Conservation (phyloP, 352 stramenopile genomes). For the Phytophthora parvispora region DNA sequence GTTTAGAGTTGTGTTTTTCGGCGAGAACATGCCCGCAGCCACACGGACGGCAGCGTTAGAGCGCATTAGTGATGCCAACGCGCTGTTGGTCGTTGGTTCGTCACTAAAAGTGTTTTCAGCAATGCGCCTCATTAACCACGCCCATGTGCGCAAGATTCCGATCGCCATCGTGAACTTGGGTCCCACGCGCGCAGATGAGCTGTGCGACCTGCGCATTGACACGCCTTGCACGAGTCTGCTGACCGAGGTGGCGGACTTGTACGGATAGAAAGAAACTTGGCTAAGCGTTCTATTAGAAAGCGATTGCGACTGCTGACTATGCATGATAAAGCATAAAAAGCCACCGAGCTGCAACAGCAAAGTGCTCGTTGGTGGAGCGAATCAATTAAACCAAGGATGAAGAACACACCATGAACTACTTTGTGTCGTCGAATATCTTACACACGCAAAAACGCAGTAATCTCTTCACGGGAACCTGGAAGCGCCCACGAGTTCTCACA, state of each 20-base stretch:
- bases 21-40: constrained; percentile 93
- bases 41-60: constrained; percentile 79
- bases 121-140: constrained; percentile 93
- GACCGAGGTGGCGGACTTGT: constrained; percentile 43
- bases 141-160: constrained; percentile 66
- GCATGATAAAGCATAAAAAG: not conserved
- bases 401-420: constrained; percentile 26
- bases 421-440: constrained; percentile 44
- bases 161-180: constrained; percentile 93
- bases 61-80: constrained; percentile 84
- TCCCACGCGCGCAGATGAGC: constrained; percentile 86
- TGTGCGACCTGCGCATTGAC: constrained; percentile 82
- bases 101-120: constrained; percentile 96
- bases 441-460: constrained; percentile 38
- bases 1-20: constrained; percentile 97
- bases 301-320: not conserved
- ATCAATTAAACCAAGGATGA: constrained; percentile 29
- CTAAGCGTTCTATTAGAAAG: not conserved
- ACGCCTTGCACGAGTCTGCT: constrained; percentile 65
- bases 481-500: constrained; percentile 8
- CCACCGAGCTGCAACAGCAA: constrained; percentile 19
- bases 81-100: constrained; percentile 94
- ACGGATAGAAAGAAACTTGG: constrained; percentile 22
- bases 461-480: constrained; percentile 5
- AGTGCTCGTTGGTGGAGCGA: constrained; percentile 8